phyloP scores from a whole-genome alignment of 1,284 basidiomycete genomes.

The Pyrrhoderma lamaoense region DNA sequence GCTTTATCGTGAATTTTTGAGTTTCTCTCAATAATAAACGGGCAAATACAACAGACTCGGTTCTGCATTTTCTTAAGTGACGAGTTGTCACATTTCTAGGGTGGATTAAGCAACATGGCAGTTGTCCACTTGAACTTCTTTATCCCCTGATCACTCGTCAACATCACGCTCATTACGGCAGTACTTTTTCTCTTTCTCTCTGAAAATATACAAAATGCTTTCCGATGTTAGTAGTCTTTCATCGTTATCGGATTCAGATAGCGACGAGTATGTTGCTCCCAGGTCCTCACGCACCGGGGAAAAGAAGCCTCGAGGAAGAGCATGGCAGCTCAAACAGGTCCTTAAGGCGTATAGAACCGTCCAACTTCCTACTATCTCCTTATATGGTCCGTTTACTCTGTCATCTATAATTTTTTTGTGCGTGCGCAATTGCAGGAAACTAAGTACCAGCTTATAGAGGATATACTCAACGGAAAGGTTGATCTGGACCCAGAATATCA shows the following conservation, averaged over 20 bases:
- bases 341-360: slow-evolving; percentile 56
- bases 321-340: slow-evolving; percentile 38
- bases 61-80: too few species aligned
- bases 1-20: too few species aligned
- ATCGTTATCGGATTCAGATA: slow-evolving; percentile 21
- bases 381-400: slow-evolving; percentile 49
- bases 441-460: slow-evolving; percentile 36
- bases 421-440: background rate
- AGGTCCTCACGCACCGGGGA: slow-evolving; percentile 22
- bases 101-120: too few species aligned
- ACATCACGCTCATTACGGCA: too few species aligned
- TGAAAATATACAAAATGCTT: slow-evolving; percentile 3
- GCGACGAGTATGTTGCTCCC: slow-evolving; percentile 17
- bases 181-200: too few species aligned
- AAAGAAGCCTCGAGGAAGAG: slow-evolving; percentile 13
- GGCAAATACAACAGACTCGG: too few species aligned
- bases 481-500: slow-evolving; percentile 71
- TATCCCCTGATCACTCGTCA: too few species aligned
- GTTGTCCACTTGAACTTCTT: too few species aligned
- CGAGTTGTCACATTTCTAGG: too few species aligned
- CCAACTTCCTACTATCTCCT: slow-evolving; percentile 57
- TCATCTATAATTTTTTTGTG: background rate
- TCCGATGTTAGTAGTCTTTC: slow-evolving; percentile 16
- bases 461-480: slow-evolving; percentile 51
- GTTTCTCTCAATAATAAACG: too few species aligned